Evolutionary conservation across 768 basidiomycete species (phyloP).

Genomic region (Mycena galopus): DNA sequence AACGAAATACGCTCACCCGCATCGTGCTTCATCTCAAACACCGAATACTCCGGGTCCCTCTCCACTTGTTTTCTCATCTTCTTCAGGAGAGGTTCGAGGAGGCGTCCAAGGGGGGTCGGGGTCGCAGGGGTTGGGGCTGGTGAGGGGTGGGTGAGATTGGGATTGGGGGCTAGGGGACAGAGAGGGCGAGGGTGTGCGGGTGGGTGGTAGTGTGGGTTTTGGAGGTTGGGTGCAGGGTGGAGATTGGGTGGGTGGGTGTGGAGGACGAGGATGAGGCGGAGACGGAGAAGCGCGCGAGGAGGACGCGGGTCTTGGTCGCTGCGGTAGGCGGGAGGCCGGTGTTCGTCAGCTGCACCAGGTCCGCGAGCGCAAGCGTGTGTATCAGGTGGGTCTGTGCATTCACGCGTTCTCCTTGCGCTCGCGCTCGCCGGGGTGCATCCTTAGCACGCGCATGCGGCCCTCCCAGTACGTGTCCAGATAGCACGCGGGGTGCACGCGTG

Average conservation of each 20-base stretch:
- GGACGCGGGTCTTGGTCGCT: conserved; percentile 20
- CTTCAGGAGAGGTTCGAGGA: conserved; percentile 54
- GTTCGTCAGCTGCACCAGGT: conserved; percentile 27
- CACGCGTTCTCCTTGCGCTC: conserved; percentile 35
- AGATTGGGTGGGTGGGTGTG: neutral
- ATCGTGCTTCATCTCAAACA: conserved; percentile 57
- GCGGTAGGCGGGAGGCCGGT: conserved; percentile 22
- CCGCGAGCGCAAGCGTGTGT: conserved; percentile 26
- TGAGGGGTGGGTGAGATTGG: no score
- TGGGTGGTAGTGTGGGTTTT: no score
- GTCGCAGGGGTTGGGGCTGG: neutral
- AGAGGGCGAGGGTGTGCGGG: conserved; percentile 28
- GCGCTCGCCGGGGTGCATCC: conserved; percentile 53
- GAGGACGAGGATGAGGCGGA: neutral
- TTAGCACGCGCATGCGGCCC: conserved; percentile 64
- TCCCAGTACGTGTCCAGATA: conserved; percentile 75
- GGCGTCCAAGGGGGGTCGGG: conserved; percentile 37
- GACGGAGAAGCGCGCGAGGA: conserved; percentile 35
- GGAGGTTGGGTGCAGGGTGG: no score
- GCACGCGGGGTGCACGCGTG: conserved; percentile 43
- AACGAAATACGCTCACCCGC: no score
- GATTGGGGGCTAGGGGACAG: no score
- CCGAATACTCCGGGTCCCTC: conserved; percentile 64
- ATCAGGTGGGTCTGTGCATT: conserved; percentile 15
- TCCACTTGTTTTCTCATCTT: conserved; percentile 16